Base-by-base conservation (phyloP, 2,329 filamentous ascomycete genomes). In the Cytospora paraplurivora region DNA sequence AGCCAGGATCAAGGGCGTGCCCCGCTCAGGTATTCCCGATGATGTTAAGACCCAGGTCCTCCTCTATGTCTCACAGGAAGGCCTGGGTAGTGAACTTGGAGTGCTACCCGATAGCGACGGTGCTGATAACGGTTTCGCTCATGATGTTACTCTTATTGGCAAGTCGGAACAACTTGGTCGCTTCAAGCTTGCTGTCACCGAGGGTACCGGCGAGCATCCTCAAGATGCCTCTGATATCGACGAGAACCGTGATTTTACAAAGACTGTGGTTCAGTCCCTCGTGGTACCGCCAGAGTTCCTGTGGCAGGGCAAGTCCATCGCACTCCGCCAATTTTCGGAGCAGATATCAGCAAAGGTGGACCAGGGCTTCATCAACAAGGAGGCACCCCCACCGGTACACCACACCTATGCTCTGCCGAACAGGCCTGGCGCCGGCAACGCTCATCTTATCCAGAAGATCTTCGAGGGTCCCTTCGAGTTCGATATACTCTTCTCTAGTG, bases 381-480 rank as follows among this genome's bases (percentile, higher is more conserved):
- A 80, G 19, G 72, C 75, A 54, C 84, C 91, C 54, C 90, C 93
- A 8, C 93, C 93, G 11, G 89, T 94, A 1, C 92, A 89, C 79
- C 91, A 95, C 74, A 83, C 93, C 0, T 97, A 96, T 75, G 91
- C 91, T 7, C 82, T 98, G 60, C 77, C 81, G 52, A 89, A 96
- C 73, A 76, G 78, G 37, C 88, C 90, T 3, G 86, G 84, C 6
- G 71, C 76, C 13, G 94, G 93, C 35, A 98, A 98, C 72, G 78
- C 92, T 15, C 94, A 99, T 68, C 78, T 97, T 49, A 82, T 98
- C 17, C 92, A 99, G 76, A 97, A 97, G 77, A 86, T 93, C 2
- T 98, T 97, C 70, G 85, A 93, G 70, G 94, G 95, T 1, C 76
- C 88, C 1, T 99, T 98, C 71, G 92, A 93, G 79, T 98, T 98